A percentile compares a stretch with the other conserved stretches of the same genome.
Conservation (phyloP, 2,329 filamentous ascomycete species). For the Sarocladium kiliense region DNA sequence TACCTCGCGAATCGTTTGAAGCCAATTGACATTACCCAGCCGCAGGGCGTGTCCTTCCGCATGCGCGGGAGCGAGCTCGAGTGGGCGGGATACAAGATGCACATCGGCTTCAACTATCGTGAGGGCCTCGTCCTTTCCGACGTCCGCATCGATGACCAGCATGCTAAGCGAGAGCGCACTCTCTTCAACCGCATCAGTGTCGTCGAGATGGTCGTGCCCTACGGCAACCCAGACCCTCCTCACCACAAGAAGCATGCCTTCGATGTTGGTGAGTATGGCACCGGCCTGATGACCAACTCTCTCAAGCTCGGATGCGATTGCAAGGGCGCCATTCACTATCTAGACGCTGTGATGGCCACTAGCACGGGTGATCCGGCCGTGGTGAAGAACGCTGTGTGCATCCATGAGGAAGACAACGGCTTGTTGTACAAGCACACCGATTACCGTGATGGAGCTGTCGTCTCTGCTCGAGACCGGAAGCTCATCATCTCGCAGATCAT, state of each 20-base stretch:
- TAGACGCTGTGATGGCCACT: constrained; percentile 54
- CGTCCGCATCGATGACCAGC: constrained; percentile 54
- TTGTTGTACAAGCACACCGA: constrained; percentile 63
- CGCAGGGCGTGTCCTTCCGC: constrained; percentile 34
- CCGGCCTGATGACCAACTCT: constrained; percentile 62
- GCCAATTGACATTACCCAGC: constrained; percentile 34
- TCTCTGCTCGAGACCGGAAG: constrained; percentile 52
- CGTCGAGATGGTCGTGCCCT: constrained; percentile 68
- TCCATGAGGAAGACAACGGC: constrained; percentile 40
- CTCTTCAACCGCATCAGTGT: constrained; percentile 64
- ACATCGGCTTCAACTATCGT: constrained; percentile 67
- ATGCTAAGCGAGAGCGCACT: constrained; percentile 39
- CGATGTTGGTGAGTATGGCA: constrained; percentile 63
- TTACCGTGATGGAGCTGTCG: constrained; percentile 53
- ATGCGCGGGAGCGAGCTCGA: constrained; percentile 44
- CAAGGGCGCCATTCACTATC: constrained; percentile 62
- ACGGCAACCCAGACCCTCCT: constrained; percentile 57
- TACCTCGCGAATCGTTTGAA: constrained; percentile 30
- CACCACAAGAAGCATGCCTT: constrained; percentile 65
- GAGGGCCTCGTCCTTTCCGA: constrained; percentile 69
- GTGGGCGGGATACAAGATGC: constrained; percentile 65
- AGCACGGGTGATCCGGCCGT: constrained; percentile 53
- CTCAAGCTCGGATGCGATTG: constrained; percentile 62
- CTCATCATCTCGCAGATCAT: constrained; percentile 61
- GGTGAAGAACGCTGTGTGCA: constrained; percentile 50